Conservation (phyloP, 1,139 yeast species). For the Diutina pseudorugosa region DNA sequence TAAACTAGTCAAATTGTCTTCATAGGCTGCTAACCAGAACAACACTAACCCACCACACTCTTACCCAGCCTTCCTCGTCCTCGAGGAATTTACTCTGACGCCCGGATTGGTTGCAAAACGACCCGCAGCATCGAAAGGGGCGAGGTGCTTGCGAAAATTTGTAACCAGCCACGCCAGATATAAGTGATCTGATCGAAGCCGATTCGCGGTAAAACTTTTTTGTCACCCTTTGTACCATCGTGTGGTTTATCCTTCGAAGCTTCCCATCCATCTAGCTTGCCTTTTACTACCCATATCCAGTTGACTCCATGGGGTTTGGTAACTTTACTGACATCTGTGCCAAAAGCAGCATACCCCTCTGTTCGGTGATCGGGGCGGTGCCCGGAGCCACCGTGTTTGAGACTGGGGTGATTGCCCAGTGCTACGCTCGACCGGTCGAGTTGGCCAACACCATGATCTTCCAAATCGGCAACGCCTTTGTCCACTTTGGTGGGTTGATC, state of each 20-base stretch:
- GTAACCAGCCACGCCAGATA: background rate
- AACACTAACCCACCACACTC: too few relatives aligned
- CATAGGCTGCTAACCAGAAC: background rate
- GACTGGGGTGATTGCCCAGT: conserved; percentile 57
- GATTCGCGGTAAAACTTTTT: background rate
- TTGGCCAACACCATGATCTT: conserved; percentile 86
- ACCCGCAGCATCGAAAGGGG: background rate
- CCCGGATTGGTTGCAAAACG: background rate
- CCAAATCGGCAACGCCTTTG: conserved; percentile 81
- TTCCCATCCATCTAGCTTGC: background rate
- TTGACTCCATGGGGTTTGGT: conserved; percentile 34
- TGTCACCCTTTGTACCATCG: background rate
- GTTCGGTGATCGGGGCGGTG: conserved; percentile 45
- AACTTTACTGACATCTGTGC: conserved; percentile 57
- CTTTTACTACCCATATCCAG: background rate
- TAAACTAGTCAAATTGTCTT: background rate
- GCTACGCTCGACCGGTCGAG: conserved; percentile 80
- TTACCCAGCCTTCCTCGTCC: background rate
- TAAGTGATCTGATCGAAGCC: background rate
- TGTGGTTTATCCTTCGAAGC: background rate
- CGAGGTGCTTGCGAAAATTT: background rate
- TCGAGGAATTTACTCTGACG: background rate
- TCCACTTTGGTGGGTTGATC: conserved; percentile 63
- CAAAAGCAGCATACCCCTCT: conserved; percentile 65
- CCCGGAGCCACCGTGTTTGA: conserved; percentile 13